Evolutionary conservation across 176 grass and related monocot genomes (phyloP).

Genomic region (Dendrocalamus sinicus): DNA sequence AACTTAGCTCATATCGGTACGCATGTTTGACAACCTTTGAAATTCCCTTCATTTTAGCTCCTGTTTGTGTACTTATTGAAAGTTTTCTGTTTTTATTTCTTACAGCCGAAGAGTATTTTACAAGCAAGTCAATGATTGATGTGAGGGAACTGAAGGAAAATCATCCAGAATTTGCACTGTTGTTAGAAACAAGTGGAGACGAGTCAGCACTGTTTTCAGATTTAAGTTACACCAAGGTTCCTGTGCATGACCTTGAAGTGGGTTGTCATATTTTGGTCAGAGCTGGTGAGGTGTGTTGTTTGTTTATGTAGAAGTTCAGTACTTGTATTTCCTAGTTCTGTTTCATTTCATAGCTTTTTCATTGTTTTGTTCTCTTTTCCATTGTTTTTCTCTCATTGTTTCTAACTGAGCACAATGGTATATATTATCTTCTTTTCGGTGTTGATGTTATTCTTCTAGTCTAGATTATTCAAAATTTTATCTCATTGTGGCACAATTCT

Average conservation of each 20-base stretch:
- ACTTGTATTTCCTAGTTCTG: slow-evolving; percentile 3
- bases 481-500: slow-evolving; percentile 53
- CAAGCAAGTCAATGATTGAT: slow-evolving; percentile 90
- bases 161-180: slow-evolving; percentile 87
- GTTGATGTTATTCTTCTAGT: slow-evolving; percentile 20
- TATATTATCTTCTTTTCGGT: neutral
- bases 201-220: slow-evolving; percentile 69
- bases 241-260: slow-evolving; percentile 92
- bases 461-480: slow-evolving; percentile 31
- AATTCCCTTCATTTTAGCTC: neutral
- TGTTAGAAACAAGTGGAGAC: slow-evolving; percentile 69
- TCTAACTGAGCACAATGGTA: slow-evolving; percentile 10
- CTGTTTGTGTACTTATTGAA: slow-evolving; percentile 14
- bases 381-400: neutral
- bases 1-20: slow-evolving; percentile 97
- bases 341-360: slow-evolving; percentile 20
- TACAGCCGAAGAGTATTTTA: slow-evolving; percentile 96
- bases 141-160: slow-evolving; percentile 95
- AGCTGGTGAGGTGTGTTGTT: slow-evolving; percentile 90
- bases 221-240: slow-evolving; percentile 84
- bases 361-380: neutral
- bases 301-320: slow-evolving; percentile 33
- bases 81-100: slow-evolving; percentile 26
- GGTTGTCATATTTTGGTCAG: slow-evolving; percentile 89
- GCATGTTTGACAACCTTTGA: slow-evolving; percentile 16